Evolutionary conservation across 139 green algal genomes (phyloP).

Genomic region (Chlorella sorokiniana): DNA sequence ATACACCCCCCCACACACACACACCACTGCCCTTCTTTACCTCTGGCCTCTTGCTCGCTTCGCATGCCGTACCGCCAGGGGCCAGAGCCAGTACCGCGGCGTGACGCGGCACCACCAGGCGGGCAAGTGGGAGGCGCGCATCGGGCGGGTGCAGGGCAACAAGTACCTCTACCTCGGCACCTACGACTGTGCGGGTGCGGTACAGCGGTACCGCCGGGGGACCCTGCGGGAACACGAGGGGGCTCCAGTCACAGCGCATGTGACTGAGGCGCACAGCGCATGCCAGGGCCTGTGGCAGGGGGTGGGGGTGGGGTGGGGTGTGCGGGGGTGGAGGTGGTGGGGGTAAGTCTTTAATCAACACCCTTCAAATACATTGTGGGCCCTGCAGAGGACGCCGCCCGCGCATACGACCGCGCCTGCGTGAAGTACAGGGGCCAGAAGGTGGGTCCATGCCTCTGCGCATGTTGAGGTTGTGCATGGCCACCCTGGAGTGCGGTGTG

Average conservation of each 20-base stretch:
- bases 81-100: slow-evolving; percentile 70
- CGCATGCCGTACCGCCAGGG: slow-evolving; percentile 27
- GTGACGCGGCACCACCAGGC: slow-evolving; percentile 79
- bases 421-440: slow-evolving; percentile 66
- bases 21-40: not conserved
- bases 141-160: slow-evolving; percentile 67
- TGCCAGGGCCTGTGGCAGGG: too few relatives aligned
- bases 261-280: too few relatives aligned
- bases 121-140: slow-evolving; percentile 85
- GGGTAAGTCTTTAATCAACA: too few relatives aligned
- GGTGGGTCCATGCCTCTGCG: slow-evolving; percentile 7
- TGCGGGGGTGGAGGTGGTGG: too few relatives aligned
- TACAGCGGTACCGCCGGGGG: too few relatives aligned
- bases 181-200: slow-evolving; percentile 58
- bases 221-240: too few relatives aligned
- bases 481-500: not conserved
- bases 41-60: not conserved
- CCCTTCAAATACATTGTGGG: not conserved
- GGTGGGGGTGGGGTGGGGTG: too few relatives aligned
- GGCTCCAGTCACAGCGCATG: too few relatives aligned
- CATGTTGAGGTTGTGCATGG: not conserved
- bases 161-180: slow-evolving; percentile 78
- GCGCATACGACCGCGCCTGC: slow-evolving; percentile 71
- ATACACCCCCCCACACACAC: not conserved
- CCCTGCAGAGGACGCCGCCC: slow-evolving; percentile 57